Conservation (phyloP, 352 stramenopile genomes). For the Saprolegnia parasitica region DNA sequence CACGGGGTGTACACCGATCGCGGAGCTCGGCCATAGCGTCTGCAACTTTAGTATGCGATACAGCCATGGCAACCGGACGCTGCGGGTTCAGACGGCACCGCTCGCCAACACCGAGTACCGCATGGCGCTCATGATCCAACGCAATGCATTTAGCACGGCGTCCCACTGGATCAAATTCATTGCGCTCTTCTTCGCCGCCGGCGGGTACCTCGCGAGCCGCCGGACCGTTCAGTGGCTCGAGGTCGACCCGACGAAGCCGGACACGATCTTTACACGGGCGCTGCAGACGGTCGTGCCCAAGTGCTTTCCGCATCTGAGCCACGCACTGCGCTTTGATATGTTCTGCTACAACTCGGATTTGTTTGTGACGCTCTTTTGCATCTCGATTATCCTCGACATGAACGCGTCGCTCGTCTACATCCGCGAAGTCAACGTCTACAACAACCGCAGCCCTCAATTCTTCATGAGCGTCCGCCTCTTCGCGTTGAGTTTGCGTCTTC, state of each 20-base stretch:
- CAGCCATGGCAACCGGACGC: not conserved
- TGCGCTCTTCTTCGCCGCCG: constrained; percentile 12
- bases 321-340: constrained; percentile 19
- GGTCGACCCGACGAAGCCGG: not conserved
- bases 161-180: constrained; percentile 6
- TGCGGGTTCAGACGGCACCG: not conserved
- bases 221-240: constrained; percentile 20
- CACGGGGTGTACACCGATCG: constrained; percentile 4
- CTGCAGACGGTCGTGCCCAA: constrained; percentile 6
- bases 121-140: not conserved
- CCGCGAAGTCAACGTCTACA: constrained; percentile 17
- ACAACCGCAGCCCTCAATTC: not conserved
- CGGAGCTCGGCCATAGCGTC: not conserved
- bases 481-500: constrained; percentile 5
- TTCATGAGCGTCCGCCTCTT: not conserved
- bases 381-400: constrained; percentile 16
- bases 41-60: constrained; percentile 22
- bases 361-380: constrained; percentile 12
- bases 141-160: not conserved
- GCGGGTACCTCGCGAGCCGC: constrained; percentile 8
- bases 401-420: constrained; percentile 1
- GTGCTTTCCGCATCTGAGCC: constrained; percentile 20
- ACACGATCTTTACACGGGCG: not conserved
- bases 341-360: constrained; percentile 27
- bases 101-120: not conserved